Evolutionary conservation across 768 basidiomycete species (phyloP).

Genomic region (Tylopilus plumbeoviolaceoides): DNA sequence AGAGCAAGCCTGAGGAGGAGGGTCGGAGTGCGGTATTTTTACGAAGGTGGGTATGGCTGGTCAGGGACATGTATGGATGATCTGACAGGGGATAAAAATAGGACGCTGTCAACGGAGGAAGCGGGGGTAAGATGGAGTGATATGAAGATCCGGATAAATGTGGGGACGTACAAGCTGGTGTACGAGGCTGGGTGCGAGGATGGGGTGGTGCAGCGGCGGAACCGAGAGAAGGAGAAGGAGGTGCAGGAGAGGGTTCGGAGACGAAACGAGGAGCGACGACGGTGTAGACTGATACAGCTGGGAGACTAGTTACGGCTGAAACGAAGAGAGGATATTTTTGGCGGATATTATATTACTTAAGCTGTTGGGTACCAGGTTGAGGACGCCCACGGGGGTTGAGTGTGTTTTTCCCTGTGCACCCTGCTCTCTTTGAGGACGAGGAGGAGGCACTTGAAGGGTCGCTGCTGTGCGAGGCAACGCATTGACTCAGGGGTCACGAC

Average conservation of each 20-base stretch:
- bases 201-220: constrained; percentile 37
- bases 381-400: background rate
- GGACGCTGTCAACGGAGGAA: constrained; percentile 41
- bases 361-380: background rate
- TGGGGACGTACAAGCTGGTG: constrained; percentile 62
- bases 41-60: constrained; percentile 45
- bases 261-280: constrained; percentile 56
- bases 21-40: constrained; percentile 46
- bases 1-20: constrained; percentile 30
- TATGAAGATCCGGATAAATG: constrained; percentile 48
- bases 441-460: background rate
- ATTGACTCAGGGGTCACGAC: background rate
- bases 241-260: constrained; percentile 38
- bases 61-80: constrained; percentile 7
- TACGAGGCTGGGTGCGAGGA: constrained; percentile 70
- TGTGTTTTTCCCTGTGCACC: background rate
- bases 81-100: constrained; percentile 42
- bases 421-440: background rate
- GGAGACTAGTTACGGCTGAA: background rate
- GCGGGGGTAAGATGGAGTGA: constrained; percentile 16
- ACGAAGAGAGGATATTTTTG: constrained; percentile 14
- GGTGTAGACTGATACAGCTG: constrained; percentile 30
- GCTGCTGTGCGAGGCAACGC: background rate
- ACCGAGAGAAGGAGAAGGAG: constrained; percentile 31
- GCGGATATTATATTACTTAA: background rate